phyloP scores from a whole-genome alignment of 345 rosid species.

The Citrus australasica region DNA sequence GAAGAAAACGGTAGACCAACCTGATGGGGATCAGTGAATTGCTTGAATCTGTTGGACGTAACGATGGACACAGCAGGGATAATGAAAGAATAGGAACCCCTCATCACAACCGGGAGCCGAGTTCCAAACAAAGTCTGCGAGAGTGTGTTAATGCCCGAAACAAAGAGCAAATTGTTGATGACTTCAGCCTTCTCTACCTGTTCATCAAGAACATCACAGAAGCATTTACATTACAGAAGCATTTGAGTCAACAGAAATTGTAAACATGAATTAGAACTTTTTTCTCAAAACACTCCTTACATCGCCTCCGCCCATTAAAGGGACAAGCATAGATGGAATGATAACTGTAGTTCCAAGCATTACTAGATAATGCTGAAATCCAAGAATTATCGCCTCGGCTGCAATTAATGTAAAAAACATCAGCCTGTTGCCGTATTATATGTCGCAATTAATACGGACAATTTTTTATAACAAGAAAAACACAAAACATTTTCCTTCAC shows the following conservation, averaged over 20 bases:
- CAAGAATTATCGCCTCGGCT: conserved; percentile 66
- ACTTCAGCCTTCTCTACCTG: conserved; percentile 82
- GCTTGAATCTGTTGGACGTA: conserved; percentile 36
- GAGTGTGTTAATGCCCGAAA: conserved; percentile 77
- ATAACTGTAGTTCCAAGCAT: conserved; percentile 86
- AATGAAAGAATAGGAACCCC: conserved; percentile 68
- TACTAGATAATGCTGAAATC: conserved; percentile 91
- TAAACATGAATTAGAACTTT: neutral
- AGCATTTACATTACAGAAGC: neutral
- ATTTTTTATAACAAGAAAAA: neutral
- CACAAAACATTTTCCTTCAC: neutral
- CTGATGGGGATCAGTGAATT: conserved; percentile 43
- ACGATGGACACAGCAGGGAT: conserved; percentile 70
- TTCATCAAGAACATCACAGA: neutral
- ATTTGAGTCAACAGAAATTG: neutral
- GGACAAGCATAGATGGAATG: conserved; percentile 64
- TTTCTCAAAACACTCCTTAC: conserved; percentile 33
- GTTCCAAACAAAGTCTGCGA: conserved; percentile 67
- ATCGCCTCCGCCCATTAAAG: conserved; percentile 82
- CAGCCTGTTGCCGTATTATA: neutral
- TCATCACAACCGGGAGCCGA: conserved; percentile 83
- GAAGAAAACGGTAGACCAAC: conserved; percentile 26
- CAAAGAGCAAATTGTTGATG: conserved; percentile 69
- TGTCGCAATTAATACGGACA: neutral
- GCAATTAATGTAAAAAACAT: conserved; percentile 24